Percentiles rank a stretch among this genome's conserved stretches.
These are phyloP conservation scores for Wickerhamiella cacticola DNA, from an alignment of 805 yeast species.

Conservation along the genomic window DNA sequence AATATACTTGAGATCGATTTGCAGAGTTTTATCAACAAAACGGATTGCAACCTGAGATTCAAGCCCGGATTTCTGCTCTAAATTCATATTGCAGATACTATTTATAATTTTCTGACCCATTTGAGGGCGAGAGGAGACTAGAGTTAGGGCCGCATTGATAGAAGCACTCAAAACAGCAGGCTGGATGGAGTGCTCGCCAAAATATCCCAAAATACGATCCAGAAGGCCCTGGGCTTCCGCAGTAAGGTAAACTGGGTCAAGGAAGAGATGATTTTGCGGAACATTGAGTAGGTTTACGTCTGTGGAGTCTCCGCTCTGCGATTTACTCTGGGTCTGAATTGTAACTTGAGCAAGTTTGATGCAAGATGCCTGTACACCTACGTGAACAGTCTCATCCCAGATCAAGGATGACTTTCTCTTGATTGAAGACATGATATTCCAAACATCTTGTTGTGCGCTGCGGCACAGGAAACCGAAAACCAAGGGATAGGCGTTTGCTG, in stretches of 20 bases:
- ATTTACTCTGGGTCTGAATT: slow-evolving; percentile 37
- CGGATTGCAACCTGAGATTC: slow-evolving; percentile 22
- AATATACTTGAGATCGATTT: slow-evolving; percentile 16
- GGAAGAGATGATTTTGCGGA: slow-evolving; percentile 50
- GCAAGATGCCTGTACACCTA: slow-evolving; percentile 53
- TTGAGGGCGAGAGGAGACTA: slow-evolving; percentile 56
- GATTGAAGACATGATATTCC: slow-evolving; percentile 46
- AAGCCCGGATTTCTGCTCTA: slow-evolving; percentile 26
- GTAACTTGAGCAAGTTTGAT: slow-evolving; percentile 57
- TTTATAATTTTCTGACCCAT: slow-evolving; percentile 43
- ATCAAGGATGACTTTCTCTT: slow-evolving; percentile 48
- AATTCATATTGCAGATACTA: slow-evolving; percentile 48
- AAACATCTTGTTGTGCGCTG: slow-evolving; percentile 31
- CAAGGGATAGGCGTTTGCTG: slow-evolving; percentile 37
- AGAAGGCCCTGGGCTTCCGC: slow-evolving; percentile 60
- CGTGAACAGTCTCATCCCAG: slow-evolving; percentile 34
- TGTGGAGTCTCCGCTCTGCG: slow-evolving; percentile 16
- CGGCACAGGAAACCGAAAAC: slow-evolving; percentile 35
- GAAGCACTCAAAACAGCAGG: slow-evolving; percentile 54
- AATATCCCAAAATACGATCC: slow-evolving; percentile 47
- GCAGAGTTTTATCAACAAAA: slow-evolving; percentile 20
- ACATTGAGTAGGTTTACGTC: slow-evolving; percentile 42
- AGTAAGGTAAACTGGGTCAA: slow-evolving; percentile 44
- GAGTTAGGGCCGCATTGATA: slow-evolving; percentile 47
- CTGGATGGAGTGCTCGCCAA: slow-evolving; percentile 45